Base-by-base conservation (phyloP, 129 eudicot genomes). In the Centrapalus pauciflorus region DNA sequence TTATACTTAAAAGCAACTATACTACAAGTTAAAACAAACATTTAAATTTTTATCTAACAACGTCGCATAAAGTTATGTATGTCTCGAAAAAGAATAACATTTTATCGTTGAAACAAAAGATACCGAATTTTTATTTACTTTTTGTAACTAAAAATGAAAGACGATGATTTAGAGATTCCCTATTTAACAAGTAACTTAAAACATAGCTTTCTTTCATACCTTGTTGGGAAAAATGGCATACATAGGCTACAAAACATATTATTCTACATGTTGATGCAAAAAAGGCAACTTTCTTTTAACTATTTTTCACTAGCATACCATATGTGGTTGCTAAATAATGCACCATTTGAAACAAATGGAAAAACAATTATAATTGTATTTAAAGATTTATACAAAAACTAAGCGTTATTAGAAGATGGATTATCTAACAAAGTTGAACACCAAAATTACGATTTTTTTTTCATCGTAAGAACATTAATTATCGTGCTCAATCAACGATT, bases 61-160 rank as follows among this genome's bases (percentile, higher is more conserved):
- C 34, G 65, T 64, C 73, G 55, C 57, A 55, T 61, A 16, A 69
- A 55, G 50, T 55, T 20, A 13, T 9, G 14, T 41, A 5, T 40
- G 35, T 55, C 27, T 52, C 37, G 16, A 41, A 43, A 61, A 34
- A 14, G 5, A n/a, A 34, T 64, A 5, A 1, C 1, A 5, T 32
- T 61, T 20, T 71, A 74, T 74, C 12, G 12, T 12, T 43, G 78
- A 55, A 74, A 74, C 27, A 3, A 61, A 17, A 71, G 24, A 32
- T 70, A 7, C 4, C 4, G 61, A 49, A 52, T 71, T 61, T 61
- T 38, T 34, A 16, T 21, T 61, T 72, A 28, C 70, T 55, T 8
- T 24, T 73, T 64, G n/a, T 9, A 19, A 29, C 41, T 32, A 24
- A 55, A 41, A 43, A 41, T 54, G 34, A 23, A 52, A 32, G 50